phyloP scores from a whole-genome alignment of 2,329 filamentous ascomycete species.

The Bisporella sp. region DNA sequence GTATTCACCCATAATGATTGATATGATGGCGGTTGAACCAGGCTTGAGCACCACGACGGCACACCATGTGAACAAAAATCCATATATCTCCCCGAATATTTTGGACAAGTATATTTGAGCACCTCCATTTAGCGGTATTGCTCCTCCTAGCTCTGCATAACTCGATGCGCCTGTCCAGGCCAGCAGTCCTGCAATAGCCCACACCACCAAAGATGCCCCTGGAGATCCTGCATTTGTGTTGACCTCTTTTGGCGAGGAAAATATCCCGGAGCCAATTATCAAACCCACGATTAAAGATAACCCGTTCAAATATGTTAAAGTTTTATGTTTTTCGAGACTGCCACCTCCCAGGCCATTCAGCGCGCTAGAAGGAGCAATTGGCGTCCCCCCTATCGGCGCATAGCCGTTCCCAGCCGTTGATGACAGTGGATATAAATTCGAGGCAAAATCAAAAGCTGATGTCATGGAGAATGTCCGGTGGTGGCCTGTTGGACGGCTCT shows the following conservation, averaged over 20 bases:
- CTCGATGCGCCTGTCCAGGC: slow-evolving; percentile 95
- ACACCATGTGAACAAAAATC: slow-evolving; percentile 95
- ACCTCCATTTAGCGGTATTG: slow-evolving; percentile 91
- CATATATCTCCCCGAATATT: slow-evolving; percentile 88
- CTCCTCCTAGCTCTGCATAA: slow-evolving; percentile 91
- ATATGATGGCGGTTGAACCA: slow-evolving; percentile 85
- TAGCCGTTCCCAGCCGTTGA: slow-evolving; percentile 73
- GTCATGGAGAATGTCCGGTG: slow-evolving; percentile 79
- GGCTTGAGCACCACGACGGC: slow-evolving; percentile 92
- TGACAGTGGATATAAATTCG: slow-evolving; percentile 85
- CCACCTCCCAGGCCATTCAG: slow-evolving; percentile 57
- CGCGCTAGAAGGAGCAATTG: slow-evolving; percentile 51
- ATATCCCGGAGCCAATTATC: slow-evolving; percentile 95
- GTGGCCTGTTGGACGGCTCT: slow-evolving; percentile 32
- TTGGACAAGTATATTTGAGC: slow-evolving; percentile 91
- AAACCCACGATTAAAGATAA: slow-evolving; percentile 84
- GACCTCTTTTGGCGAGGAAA: slow-evolving; percentile 89
- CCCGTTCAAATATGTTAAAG: slow-evolving; percentile 88
- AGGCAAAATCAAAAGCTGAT: slow-evolving; percentile 93
- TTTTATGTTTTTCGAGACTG: slow-evolving; percentile 93
- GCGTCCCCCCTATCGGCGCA: slow-evolving; percentile 69
- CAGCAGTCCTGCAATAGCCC: slow-evolving; percentile 82
- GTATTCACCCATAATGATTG: slow-evolving; percentile 98
- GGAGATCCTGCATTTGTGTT: slow-evolving; percentile 87
- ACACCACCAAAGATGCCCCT: slow-evolving; percentile 84